Percentiles rank a stretch among this genome's conserved stretches.
Conservation (phyloP, 2,329 filamentous ascomycete genomes). For the Graphilbum ipis-grandicollis region DNA sequence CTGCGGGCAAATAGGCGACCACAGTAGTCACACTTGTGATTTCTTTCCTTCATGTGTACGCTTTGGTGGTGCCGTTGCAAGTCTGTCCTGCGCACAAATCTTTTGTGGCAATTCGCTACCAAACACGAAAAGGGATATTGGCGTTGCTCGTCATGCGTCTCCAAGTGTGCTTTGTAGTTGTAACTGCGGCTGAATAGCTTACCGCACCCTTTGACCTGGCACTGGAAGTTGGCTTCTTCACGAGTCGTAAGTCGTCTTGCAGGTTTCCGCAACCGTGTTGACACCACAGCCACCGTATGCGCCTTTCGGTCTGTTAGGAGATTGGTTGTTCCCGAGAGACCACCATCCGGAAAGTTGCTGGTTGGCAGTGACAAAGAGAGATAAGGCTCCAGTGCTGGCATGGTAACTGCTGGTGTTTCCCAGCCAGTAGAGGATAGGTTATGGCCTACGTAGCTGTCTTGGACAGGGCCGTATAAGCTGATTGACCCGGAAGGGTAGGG, state of each 20-base stretch:
- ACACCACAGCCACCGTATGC: not conserved
- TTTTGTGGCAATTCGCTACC: constrained; percentile 47
- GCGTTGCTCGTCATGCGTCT: constrained; percentile 61
- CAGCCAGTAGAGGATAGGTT: too few species aligned
- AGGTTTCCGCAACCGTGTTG: constrained; percentile 16
- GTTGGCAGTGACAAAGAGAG: too few species aligned
- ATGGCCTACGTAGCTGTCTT: too few species aligned
- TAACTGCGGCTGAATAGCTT: constrained; percentile 70
- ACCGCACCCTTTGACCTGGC: constrained; percentile 50
- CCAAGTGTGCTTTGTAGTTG: constrained; percentile 75
- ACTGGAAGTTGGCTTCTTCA: constrained; percentile 56
- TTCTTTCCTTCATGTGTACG: constrained; percentile 58
- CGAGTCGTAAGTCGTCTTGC: constrained; percentile 41
- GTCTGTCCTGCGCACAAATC: constrained; percentile 72
- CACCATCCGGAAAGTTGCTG: too few species aligned
- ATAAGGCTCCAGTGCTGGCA: too few species aligned
- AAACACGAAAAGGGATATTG: constrained; percentile 55
- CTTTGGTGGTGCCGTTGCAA: constrained; percentile 44
- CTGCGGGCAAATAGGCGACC: constrained; percentile 58
- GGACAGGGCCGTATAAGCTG: not conserved
- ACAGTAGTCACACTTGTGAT: constrained; percentile 55
- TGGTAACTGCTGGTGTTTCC: too few species aligned
- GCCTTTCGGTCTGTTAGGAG: not conserved
- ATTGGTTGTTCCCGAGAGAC: too few species aligned
- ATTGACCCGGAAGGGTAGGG: not conserved